A percentile compares a stretch with the other conserved stretches of the same genome.
These are phyloP conservation scores for Ascochyta viciae-villosae DNA, from an alignment of 2,329 filamentous ascomycete species.

Conservation along the genomic window DNA sequence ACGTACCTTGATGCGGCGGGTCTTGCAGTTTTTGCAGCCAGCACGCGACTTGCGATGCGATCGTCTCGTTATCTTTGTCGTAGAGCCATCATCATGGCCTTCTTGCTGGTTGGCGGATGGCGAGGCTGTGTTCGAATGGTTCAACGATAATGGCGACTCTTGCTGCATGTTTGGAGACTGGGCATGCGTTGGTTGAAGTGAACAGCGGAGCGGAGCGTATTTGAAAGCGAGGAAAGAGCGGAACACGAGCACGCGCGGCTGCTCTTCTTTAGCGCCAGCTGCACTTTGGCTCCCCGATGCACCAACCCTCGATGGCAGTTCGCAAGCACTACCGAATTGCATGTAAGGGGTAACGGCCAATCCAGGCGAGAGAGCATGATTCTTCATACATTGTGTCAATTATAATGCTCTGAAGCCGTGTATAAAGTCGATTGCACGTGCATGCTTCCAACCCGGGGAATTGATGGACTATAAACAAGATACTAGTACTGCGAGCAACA, in stretches of 20 bases:
- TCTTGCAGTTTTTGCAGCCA: slow-evolving; percentile 40
- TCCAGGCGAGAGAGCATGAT: background rate
- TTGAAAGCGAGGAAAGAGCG: slow-evolving; percentile 15
- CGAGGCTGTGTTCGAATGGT: slow-evolving; percentile 8
- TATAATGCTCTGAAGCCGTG: too few relatives aligned
- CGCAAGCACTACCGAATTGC: slow-evolving; percentile 1
- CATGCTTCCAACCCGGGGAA: too few relatives aligned
- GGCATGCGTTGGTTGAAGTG: background rate
- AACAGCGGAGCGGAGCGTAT: slow-evolving; percentile 10
- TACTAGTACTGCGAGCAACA: too few relatives aligned
- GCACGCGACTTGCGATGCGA: slow-evolving; percentile 39
- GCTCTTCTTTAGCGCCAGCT: background rate
- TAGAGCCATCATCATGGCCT: slow-evolving; percentile 3
- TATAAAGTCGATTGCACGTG: too few relatives aligned
- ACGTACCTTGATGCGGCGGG: slow-evolving; percentile 36
- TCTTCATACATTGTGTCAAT: background rate
- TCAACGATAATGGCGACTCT: slow-evolving; percentile 24
- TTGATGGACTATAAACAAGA: too few relatives aligned
- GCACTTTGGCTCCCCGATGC: background rate
- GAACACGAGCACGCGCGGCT: slow-evolving; percentile 11
- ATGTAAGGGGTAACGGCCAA: background rate
- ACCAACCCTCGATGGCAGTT: background rate
- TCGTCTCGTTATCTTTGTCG: slow-evolving; percentile 27
- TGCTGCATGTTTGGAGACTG: slow-evolving; percentile 19
- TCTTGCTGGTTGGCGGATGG: slow-evolving; percentile 14